Percentiles rank a stretch among this genome's conserved stretches.
phyloP scores from a whole-genome alignment of 257 asterid genomes.

The Capsicum baccatum region DNA sequence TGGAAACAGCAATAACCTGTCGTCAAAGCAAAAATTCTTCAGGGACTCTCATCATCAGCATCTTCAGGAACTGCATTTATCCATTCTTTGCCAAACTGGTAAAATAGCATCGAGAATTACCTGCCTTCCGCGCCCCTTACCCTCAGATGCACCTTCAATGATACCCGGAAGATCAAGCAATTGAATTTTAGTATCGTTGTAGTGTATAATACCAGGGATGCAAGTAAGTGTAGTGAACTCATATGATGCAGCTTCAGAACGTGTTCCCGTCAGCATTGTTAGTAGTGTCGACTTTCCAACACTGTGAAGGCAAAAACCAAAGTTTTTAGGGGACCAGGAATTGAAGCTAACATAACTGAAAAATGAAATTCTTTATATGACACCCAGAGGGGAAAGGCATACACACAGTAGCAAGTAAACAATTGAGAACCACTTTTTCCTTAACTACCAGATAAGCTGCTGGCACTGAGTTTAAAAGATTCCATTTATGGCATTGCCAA shows the following conservation, averaged over 20 bases:
- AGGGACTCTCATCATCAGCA: neutral
- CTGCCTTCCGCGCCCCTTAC: conserved; percentile 99
- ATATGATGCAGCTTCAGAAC: conserved; percentile 95
- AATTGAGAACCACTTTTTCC: neutral
- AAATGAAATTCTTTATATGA: neutral
- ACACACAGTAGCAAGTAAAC: neutral
- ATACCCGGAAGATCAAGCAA: conserved; percentile 99
- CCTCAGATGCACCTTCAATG: conserved; percentile 98
- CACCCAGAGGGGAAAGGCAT: neutral
- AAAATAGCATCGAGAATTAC: conserved; percentile 37
- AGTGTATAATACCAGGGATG: conserved; percentile 96
- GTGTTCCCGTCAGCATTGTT: conserved; percentile 97
- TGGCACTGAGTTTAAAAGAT: neutral
- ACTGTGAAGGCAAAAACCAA: conserved; percentile 43
- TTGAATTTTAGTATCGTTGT: conserved; percentile 95
- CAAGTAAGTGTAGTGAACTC: conserved; percentile 99
- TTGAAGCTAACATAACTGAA: neutral
- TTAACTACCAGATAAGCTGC: neutral
- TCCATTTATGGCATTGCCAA: conserved; percentile 6
- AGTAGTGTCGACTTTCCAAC: conserved; percentile 96
- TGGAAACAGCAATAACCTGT: conserved; percentile 96
- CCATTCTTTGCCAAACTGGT: neutral
- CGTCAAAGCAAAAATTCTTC: conserved; percentile 31
- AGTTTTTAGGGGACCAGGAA: neutral
- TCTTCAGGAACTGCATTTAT: conserved; percentile 1